These are phyloP conservation scores for Dittrichia graveolens DNA, from an alignment of 129 eudicot genomes.

Conservation along the genomic window DNA sequence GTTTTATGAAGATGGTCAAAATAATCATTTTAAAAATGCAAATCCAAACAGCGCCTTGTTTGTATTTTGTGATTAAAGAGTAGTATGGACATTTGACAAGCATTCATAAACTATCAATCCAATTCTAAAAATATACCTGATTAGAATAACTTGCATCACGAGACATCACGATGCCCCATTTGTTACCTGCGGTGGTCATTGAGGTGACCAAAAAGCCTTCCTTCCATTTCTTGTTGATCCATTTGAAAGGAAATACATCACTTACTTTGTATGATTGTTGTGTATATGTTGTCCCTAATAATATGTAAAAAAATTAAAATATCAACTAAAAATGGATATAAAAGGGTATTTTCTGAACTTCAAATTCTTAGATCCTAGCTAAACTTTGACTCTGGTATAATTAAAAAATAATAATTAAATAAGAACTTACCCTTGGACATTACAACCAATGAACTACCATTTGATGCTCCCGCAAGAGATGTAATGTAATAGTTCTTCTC, in stretches of 20 bases:
- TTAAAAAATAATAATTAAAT: background rate
- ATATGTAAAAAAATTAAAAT: slow-evolving; percentile 3
- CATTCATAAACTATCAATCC: background rate
- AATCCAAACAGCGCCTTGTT: background rate
- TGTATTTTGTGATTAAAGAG: background rate
- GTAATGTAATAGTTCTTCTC: slow-evolving; percentile 83
- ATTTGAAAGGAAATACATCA: slow-evolving; percentile 78
- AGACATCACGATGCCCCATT: slow-evolving; percentile 87
- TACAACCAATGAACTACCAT: slow-evolving; percentile 79
- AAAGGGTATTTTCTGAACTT: slow-evolving; percentile 22
- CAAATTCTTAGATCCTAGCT: background rate
- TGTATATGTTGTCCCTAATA: slow-evolving; percentile 56
- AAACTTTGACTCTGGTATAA: background rate
- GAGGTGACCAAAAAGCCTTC: slow-evolving; percentile 80
- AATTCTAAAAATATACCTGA: slow-evolving; percentile 45
- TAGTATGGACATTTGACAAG: background rate
- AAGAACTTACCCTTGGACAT: slow-evolving; percentile 73
- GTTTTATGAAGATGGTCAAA: background rate
- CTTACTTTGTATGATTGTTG: slow-evolving; percentile 91
- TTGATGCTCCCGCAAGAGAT: slow-evolving; percentile 76
- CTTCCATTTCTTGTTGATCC: slow-evolving; percentile 92
- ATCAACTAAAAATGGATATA: background rate
- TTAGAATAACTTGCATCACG: slow-evolving; percentile 63
- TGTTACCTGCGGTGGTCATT: slow-evolving; percentile 73
- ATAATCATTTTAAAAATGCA: background rate